Percentiles rank a stretch among this genome's conserved stretches.
Evolutionary conservation across 78 protist species (phyloP).

Genomic region (Anaeramoeba flamelloides): DNA sequence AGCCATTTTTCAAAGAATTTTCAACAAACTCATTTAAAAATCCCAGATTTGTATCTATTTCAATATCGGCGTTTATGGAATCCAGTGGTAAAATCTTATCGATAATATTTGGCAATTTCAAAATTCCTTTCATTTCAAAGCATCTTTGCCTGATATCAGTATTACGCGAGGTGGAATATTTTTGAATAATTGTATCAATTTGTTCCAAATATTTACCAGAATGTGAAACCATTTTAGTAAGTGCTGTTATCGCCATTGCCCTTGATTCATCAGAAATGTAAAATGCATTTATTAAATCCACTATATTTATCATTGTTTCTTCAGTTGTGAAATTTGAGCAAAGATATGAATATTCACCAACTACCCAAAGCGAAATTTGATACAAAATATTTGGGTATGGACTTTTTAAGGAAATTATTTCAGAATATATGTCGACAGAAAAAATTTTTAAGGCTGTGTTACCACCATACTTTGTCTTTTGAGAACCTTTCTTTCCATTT

Average conservation of each 20-base stretch:
- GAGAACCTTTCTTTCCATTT: no score
- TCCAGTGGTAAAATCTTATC: neutral
- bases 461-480: no score
- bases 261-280: neutral
- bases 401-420: no score
- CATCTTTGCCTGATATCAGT: neutral
- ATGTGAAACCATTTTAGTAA: neutral
- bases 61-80: neutral
- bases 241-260: neutral
- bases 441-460: no score
- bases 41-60: neutral
- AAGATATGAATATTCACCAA: neutral
- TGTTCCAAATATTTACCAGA: neutral
- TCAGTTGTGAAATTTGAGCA: neutral
- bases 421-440: no score
- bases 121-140: neutral
- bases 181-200: neutral
- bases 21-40: neutral
- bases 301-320: neutral
- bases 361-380: neutral
- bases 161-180: neutral
- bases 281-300: neutral
- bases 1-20: neutral
- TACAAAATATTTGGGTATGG: neutral
- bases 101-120: neutral